Conservation (phyloP, 1,139 yeast genomes). For the Candida sp. region DNA sequence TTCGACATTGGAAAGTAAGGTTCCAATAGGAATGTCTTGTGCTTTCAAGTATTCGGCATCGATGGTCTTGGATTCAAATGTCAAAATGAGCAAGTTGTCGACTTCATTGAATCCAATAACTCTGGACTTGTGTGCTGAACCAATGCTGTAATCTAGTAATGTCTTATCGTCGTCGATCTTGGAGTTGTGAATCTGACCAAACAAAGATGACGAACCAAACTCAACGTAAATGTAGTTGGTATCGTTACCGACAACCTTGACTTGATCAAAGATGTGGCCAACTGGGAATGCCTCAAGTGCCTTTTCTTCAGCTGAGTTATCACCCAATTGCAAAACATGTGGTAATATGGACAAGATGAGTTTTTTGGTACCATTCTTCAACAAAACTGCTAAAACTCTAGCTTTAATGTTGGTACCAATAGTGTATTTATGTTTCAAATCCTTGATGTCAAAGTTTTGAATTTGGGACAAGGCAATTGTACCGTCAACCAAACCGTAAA, state of each 20-base stretch:
- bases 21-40: constrained; percentile 80
- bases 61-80: constrained; percentile 69
- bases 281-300: constrained; percentile 71
- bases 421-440: constrained; percentile 63
- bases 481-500: constrained; percentile 77
- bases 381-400: constrained; percentile 67
- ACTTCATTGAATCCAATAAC: constrained; percentile 69
- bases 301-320: constrained; percentile 13
- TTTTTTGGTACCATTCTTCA: constrained; percentile 60
- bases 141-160: constrained; percentile 57
- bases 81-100: constrained; percentile 70
- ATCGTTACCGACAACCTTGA: constrained; percentile 63
- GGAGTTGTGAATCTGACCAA: constrained; percentile 78
- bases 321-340: constrained; percentile 43
- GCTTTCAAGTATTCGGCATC: constrained; percentile 67
- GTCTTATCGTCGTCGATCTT: constrained; percentile 60
- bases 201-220: constrained; percentile 55
- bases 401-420: constrained; percentile 72
- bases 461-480: constrained; percentile 73
- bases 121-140: constrained; percentile 77
- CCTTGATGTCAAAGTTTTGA: constrained; percentile 48
- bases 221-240: constrained; percentile 58
- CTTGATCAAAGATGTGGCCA: constrained; percentile 71
- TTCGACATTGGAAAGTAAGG: constrained; percentile 56
- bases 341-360: constrained; percentile 69